Conservation (phyloP, 129 eudicot genomes). For the Arctium lappa region DNA sequence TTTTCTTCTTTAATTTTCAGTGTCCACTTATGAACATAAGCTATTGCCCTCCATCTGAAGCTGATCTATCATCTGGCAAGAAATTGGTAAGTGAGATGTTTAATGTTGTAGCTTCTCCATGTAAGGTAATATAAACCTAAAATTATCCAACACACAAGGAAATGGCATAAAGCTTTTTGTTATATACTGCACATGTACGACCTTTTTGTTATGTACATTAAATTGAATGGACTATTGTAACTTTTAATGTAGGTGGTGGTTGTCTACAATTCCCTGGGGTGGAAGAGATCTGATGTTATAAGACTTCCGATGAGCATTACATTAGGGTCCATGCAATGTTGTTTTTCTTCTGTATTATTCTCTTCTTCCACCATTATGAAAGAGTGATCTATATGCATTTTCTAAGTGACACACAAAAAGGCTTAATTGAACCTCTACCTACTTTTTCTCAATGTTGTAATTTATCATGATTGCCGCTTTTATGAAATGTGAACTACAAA, state of each 20-base stretch:
- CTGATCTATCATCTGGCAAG: conserved; percentile 65
- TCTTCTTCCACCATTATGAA: neutral
- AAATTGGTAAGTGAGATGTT: conserved; percentile 59
- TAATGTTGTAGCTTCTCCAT: neutral
- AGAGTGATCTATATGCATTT: too few relatives aligned
- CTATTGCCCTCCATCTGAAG: conserved; percentile 85
- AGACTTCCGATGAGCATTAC: conserved; percentile 76
- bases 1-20: conserved; percentile 42
- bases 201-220: neutral
- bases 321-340: conserved; percentile 2
- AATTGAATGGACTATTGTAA: conserved; percentile 2
- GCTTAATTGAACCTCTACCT: too few relatives aligned
- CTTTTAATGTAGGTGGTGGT: conserved; percentile 56
- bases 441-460: too few relatives aligned
- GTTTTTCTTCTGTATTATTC: neutral
- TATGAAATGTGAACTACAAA: too few relatives aligned
- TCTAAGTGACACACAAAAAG: too few relatives aligned
- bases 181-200: neutral
- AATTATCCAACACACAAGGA: neutral
- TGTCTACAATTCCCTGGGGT: conserved; percentile 87
- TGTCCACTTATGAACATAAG: conserved; percentile 87
- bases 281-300: conserved; percentile 79
- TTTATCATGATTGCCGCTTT: too few relatives aligned
- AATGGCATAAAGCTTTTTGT: neutral
- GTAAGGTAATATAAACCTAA: neutral